Evolutionary conservation across 1,139 yeast species (phyloP).

Genomic region (Candida neerlandica): DNA sequence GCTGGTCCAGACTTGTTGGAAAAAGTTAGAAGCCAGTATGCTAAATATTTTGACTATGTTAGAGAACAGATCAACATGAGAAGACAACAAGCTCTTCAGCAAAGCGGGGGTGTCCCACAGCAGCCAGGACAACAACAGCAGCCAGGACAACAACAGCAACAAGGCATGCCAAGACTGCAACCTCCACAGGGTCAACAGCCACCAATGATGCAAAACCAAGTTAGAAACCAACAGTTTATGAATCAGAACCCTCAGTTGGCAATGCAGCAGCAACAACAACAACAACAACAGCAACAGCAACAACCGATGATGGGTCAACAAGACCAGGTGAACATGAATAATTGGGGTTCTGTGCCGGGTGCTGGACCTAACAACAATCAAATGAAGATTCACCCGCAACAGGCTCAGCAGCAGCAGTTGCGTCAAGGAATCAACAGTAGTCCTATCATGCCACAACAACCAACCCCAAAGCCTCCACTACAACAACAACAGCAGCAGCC

Average conservation of each 20-base stretch:
- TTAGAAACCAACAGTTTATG: constrained; percentile 23
- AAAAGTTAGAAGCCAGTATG: constrained; percentile 70
- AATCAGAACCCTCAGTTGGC: constrained; percentile 15
- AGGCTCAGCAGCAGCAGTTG: constrained; percentile 17
- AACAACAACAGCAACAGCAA: constrained; percentile 18
- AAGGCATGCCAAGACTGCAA: background rate
- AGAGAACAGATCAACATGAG: constrained; percentile 47
- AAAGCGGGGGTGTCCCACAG: constrained; percentile 13
- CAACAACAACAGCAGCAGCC: constrained; percentile 9
- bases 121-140: constrained; percentile 16
- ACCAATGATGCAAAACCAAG: constrained; percentile 17
- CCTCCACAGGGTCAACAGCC: constrained; percentile 9
- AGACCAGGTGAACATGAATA: constrained; percentile 3
- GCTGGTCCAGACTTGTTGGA: constrained; percentile 71
- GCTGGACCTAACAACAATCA: constrained; percentile 6
- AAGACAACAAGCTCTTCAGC: constrained; percentile 34
- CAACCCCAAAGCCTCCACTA: constrained; percentile 19
- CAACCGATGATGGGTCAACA: constrained; percentile 11
- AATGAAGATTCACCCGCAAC: constrained; percentile 14
- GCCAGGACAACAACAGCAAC: constrained; percentile 11
- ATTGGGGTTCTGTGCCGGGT: constrained; percentile 3
- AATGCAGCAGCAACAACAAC: constrained; percentile 9
- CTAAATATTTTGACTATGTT: constrained; percentile 73
- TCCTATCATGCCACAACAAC: constrained; percentile 28
- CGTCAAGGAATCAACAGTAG: constrained; percentile 20